Conservation (phyloP, 2,329 filamentous ascomycete genomes). For the Metarhizium humberi region DNA sequence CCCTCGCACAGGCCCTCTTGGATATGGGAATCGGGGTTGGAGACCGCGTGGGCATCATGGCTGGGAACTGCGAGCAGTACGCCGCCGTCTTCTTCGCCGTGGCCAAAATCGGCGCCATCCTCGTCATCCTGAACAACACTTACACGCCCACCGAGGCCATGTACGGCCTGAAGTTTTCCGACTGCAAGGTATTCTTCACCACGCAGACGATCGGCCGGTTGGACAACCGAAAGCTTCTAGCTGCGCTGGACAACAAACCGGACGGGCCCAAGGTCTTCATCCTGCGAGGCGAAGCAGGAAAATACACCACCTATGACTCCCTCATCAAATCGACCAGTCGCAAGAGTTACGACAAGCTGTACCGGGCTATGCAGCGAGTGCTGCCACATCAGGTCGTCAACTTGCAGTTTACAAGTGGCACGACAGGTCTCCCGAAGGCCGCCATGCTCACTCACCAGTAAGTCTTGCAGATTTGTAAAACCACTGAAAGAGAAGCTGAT, state of each 20-base stretch:
- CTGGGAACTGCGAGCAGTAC: slow-evolving; percentile 75
- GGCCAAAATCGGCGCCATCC: slow-evolving; percentile 54
- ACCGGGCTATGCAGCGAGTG: slow-evolving; percentile 43
- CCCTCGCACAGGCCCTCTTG: slow-evolving; percentile 56
- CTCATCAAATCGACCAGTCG: slow-evolving; percentile 43
- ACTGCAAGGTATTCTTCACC: slow-evolving; percentile 65
- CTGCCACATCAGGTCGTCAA: slow-evolving; percentile 61
- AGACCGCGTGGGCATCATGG: slow-evolving; percentile 68
- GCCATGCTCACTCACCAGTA: slow-evolving; percentile 66
- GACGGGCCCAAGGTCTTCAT: slow-evolving; percentile 47
- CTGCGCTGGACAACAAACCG: slow-evolving; percentile 37
- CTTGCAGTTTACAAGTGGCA: slow-evolving; percentile 68
- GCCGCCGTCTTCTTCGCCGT: slow-evolving; percentile 65
- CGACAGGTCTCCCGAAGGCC: slow-evolving; percentile 63
- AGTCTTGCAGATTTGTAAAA: slow-evolving; percentile 9
- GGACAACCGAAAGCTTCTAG: slow-evolving; percentile 52
- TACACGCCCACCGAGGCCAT: slow-evolving; percentile 66
- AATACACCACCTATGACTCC: slow-evolving; percentile 51
- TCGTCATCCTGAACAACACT: slow-evolving; percentile 76
- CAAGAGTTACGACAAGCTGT: slow-evolving; percentile 39
- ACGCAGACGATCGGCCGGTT: slow-evolving; percentile 58
- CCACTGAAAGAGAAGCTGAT: background rate
- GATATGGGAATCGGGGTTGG: slow-evolving; percentile 57
- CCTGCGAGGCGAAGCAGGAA: slow-evolving; percentile 42
- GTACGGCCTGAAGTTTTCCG: slow-evolving; percentile 62